Percentiles rank a stretch among this genome's conserved stretches.
These are phyloP conservation scores for Peziza echinospora DNA, from an alignment of 495 filamentous ascomycete genomes.

Conservation along the genomic window DNA sequence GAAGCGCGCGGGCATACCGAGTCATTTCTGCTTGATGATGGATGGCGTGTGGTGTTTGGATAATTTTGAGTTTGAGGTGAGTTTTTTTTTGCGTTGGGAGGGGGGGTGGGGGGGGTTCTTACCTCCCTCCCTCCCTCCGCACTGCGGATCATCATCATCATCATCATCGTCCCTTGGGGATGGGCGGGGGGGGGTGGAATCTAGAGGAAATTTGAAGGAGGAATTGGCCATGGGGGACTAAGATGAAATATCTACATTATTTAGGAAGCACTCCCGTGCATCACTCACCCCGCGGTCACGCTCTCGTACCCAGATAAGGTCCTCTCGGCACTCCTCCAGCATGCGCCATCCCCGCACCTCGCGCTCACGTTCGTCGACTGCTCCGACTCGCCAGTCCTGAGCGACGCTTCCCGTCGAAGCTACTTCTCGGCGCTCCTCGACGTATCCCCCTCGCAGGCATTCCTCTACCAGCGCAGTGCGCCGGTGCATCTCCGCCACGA, in stretches of 20 bases:
- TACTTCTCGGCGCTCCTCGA: slow-evolving; percentile 9
- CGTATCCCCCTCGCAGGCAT: slow-evolving; percentile 10
- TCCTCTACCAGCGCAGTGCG: slow-evolving; percentile 12
- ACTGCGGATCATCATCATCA: neutral
- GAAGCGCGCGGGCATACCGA: slow-evolving; percentile 4
- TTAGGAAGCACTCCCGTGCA: neutral
- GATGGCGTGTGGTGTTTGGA: slow-evolving; percentile 13
- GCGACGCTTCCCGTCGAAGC: slow-evolving; percentile 7
- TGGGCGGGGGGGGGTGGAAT: no score
- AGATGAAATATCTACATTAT: no score
- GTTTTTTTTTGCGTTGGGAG: no score
- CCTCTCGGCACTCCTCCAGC: slow-evolving; percentile 1
- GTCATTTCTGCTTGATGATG: slow-evolving; percentile 13
- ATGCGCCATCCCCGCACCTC: slow-evolving; percentile 8
- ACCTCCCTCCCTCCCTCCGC: no score
- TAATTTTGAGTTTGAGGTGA: slow-evolving; percentile 12
- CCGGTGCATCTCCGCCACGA: slow-evolving; percentile 5
- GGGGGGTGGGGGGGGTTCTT: no score
- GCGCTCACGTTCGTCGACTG: slow-evolving; percentile 10
- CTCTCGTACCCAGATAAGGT: neutral
- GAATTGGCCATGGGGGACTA: no score
- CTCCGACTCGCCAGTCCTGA: slow-evolving; percentile 8
- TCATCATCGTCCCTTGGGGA: no score
- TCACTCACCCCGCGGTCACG: neutral
- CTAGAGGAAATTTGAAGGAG: neutral